Percentiles rank a stretch among this genome's conserved stretches.
These are phyloP conservation scores for Lupinus albus DNA, from an alignment of 306 rosid genomes.

Conservation along the genomic window DNA sequence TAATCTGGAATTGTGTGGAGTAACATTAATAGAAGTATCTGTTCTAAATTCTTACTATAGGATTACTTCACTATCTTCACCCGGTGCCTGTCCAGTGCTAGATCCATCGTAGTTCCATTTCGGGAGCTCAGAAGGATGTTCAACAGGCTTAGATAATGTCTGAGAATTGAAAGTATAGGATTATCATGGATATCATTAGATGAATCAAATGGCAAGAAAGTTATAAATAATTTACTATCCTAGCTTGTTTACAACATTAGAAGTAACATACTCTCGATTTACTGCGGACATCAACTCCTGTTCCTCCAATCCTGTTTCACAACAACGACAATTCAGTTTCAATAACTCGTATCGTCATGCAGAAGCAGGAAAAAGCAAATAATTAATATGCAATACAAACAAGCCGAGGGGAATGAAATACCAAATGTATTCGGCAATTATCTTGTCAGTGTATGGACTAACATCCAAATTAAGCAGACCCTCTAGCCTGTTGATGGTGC, in stretches of 20 bases:
- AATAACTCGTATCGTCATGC: slow-evolving; percentile 30
- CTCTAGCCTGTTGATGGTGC: slow-evolving; percentile 83
- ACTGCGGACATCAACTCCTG: slow-evolving; percentile 95
- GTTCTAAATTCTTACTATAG: slow-evolving; percentile 73
- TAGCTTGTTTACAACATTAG: slow-evolving; percentile 26
- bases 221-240: slow-evolving; percentile 6
- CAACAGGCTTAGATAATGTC: slow-evolving; percentile 90
- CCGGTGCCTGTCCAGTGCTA: slow-evolving; percentile 98
- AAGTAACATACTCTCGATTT: slow-evolving; percentile 78
- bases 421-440: slow-evolving; percentile 99
- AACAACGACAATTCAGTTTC: slow-evolving; percentile 27
- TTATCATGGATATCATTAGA: slow-evolving; percentile 28
- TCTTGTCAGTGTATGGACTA: slow-evolving; percentile 80
- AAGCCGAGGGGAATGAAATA: slow-evolving; percentile 39
- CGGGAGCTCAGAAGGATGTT: slow-evolving; percentile 99
- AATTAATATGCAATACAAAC: background rate
- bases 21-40: slow-evolving; percentile 23
- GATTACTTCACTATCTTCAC: slow-evolving; percentile 99
- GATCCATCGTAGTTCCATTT: slow-evolving; percentile 99
- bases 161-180: slow-evolving; percentile 45
- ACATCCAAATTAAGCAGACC: slow-evolving; percentile 72
- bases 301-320: slow-evolving; percentile 85
- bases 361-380: slow-evolving; percentile 30
- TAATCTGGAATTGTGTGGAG: slow-evolving; percentile 26
- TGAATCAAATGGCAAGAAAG: slow-evolving; percentile 14